A percentile compares a stretch with the other conserved stretches of the same genome.
Evolutionary conservation across 345 rosid genomes (phyloP).

Genomic region (Populus tremula): DNA sequence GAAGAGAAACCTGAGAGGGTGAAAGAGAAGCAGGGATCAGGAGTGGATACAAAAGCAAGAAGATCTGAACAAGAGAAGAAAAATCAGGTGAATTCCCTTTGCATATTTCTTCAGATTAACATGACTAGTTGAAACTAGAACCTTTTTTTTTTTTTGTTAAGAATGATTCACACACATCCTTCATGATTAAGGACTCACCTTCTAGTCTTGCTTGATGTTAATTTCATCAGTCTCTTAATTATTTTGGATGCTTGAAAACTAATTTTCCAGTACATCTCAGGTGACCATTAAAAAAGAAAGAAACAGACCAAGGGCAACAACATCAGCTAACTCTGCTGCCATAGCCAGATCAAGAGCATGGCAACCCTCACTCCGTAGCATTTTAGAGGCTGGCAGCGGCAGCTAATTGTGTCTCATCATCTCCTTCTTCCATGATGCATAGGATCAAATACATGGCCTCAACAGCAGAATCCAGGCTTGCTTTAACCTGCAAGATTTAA

Average conservation of each 20-base stretch:
- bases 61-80: slow-evolving; percentile 43
- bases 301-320: slow-evolving; percentile 39
- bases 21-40: slow-evolving; percentile 13
- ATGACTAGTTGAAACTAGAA: background rate
- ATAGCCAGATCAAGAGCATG: slow-evolving; percentile 60
- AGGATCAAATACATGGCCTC: slow-evolving; percentile 4
- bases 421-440: background rate
- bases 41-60: slow-evolving; percentile 24
- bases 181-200: background rate
- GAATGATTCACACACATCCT: background rate
- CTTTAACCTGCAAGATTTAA: slow-evolving; percentile 2
- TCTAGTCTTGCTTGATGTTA: background rate
- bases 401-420: slow-evolving; percentile 26
- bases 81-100: slow-evolving; percentile 34
- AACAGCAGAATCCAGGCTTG: background rate
- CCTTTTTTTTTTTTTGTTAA: background rate
- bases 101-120: background rate
- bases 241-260: background rate
- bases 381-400: slow-evolving; percentile 57
- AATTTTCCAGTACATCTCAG: slow-evolving; percentile 24
- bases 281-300: slow-evolving; percentile 48
- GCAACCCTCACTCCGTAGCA: slow-evolving; percentile 93
- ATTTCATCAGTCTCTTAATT: background rate
- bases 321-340: slow-evolving; percentile 35
- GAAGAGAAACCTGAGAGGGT: slow-evolving; percentile 23